Evolutionary conservation across 371 early-diverging fungal genomes (phyloP).

Genomic region (Massospora cicadina): DNA sequence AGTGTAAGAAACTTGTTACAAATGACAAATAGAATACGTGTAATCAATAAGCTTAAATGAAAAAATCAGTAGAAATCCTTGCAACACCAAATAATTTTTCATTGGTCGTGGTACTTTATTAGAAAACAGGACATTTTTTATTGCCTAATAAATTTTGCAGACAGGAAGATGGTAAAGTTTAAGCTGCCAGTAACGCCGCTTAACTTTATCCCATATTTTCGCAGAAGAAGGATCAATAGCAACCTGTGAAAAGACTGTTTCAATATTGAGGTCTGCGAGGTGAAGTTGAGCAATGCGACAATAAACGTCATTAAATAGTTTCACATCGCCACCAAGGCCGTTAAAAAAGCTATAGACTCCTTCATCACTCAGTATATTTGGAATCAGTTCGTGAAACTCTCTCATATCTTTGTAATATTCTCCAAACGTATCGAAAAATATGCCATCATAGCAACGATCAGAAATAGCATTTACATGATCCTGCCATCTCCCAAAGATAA

Average conservation of each 20-base stretch:
- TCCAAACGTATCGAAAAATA: slow-evolving; percentile 90
- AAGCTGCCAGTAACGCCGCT: slow-evolving; percentile 64
- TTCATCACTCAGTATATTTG: slow-evolving; percentile 48
- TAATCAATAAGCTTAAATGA: too few relatives aligned
- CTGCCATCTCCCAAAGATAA: slow-evolving; percentile 88
- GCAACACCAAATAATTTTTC: too few relatives aligned
- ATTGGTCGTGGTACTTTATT: too few relatives aligned
- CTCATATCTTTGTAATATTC: slow-evolving; percentile 82
- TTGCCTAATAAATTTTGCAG: slow-evolving; percentile 28
- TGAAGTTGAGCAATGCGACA: slow-evolving; percentile 71
- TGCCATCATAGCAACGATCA: slow-evolving; percentile 55
- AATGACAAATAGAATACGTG: too few relatives aligned
- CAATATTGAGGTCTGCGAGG: slow-evolving; percentile 54
- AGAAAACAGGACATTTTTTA: too few relatives aligned
- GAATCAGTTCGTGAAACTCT: slow-evolving; percentile 67
- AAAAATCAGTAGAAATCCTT: too few relatives aligned
- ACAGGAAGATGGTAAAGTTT: slow-evolving; percentile 60
- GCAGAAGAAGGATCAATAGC: slow-evolving; percentile 52
- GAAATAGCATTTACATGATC: slow-evolving; percentile 53
- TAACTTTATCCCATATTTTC: slow-evolving; percentile 80
- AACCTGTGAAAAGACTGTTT: slow-evolving; percentile 49
- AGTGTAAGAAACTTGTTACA: too few relatives aligned
- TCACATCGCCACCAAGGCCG: slow-evolving; percentile 80
- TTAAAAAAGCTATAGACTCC: slow-evolving; percentile 90
- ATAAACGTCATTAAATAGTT: slow-evolving; percentile 89